Conservation (phyloP, 768 basidiomycete genomes). For the Mycena galericulata region DNA sequence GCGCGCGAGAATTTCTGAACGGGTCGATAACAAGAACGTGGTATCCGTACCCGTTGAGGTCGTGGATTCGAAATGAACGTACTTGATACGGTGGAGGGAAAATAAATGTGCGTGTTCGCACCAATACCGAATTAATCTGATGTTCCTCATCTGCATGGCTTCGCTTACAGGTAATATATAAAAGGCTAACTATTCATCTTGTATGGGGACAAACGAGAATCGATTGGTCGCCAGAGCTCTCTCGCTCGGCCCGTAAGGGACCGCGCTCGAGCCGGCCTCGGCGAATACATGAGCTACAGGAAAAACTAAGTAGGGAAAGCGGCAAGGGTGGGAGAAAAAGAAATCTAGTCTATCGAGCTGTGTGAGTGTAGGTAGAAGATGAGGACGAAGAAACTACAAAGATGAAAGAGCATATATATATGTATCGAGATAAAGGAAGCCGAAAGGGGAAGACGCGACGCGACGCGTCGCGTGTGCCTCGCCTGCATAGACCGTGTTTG, state of each 20-base stretch:
- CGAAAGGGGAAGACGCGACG: constrained; percentile 6
- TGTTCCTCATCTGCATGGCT: too few species aligned
- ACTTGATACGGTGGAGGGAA: too few species aligned
- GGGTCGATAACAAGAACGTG: too few species aligned
- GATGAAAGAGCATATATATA: constrained; percentile 18
- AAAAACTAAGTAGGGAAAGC: constrained; percentile 18
- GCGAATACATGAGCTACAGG: constrained; percentile 7
- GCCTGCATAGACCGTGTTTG: constrained; percentile 28
- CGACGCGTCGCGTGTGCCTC: constrained; percentile 1
- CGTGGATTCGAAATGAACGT: too few species aligned
- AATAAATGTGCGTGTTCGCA: too few species aligned
- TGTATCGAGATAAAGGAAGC: background rate
- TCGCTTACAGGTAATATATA: too few species aligned
- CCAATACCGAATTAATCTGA: too few species aligned
- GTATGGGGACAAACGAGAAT: too few species aligned
- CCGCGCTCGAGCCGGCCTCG: constrained; percentile 27
- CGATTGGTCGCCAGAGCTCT: constrained; percentile 27
- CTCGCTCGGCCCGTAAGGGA: constrained; percentile 23
- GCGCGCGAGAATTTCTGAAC: too few species aligned
- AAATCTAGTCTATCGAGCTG: constrained; percentile 20
- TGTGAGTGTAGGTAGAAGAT: constrained; percentile 10
- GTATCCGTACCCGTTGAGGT: too few species aligned
- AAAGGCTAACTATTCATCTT: too few species aligned
- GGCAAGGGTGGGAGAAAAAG: constrained; percentile 16
- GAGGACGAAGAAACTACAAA: constrained; percentile 8